Base-by-base conservation (phyloP, 305 asterid genomes). In the Fraxinus floribunda region DNA sequence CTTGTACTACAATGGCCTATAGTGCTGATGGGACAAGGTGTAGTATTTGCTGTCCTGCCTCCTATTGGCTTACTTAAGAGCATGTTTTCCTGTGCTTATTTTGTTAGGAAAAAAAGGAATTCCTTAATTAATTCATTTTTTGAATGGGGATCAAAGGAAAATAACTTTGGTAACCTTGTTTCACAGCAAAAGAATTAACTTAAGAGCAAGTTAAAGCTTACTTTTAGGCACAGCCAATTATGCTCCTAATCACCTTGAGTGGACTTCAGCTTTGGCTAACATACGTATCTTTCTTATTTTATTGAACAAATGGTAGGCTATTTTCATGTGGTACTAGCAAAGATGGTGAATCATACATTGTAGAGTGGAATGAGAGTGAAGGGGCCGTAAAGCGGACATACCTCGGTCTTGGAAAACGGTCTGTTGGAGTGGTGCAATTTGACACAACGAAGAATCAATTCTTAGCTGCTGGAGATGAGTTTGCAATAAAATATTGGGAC, bases 11-110 rank as follows among this genome's bases (percentile, higher is more conserved):
- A 79, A 90, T 94, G 96, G 91, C 93, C 80, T 93, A 94, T 81
- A 93, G 94, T 86, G 92, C 95, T 80, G 96, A 93, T 81, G 98
- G 97, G 77, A 85, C 93, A 76, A 89, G 98, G 98, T 94, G 80
- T 49, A 49, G n/a, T 36, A 30, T 62, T 29, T 15, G 76, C 72
- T 80, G 39, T 73, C 78, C 64, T 68, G 32, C 22, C 36, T 66
- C 36, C 22, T 26, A 3, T 11, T 66, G 34, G 36, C 16, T 6
- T 66, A 26, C 10, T 22, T 24, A 11, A 64, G 6, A 66, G 71
- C 71, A 62, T 22, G 32, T 22, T 62, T 62, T 29, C 13, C 32
- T 22, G 30, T 62, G 32, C 71, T 62, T 62, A 62, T 62, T 62
- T 62, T 62, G 30, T 20, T 62, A 62, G 30, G 24, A 7, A 22